Percentiles rank a stretch among this genome's conserved stretches.
Evolutionary conservation across 2,329 filamentous ascomycete genomes (phyloP).

Genomic region (Fusarium sp.): DNA sequence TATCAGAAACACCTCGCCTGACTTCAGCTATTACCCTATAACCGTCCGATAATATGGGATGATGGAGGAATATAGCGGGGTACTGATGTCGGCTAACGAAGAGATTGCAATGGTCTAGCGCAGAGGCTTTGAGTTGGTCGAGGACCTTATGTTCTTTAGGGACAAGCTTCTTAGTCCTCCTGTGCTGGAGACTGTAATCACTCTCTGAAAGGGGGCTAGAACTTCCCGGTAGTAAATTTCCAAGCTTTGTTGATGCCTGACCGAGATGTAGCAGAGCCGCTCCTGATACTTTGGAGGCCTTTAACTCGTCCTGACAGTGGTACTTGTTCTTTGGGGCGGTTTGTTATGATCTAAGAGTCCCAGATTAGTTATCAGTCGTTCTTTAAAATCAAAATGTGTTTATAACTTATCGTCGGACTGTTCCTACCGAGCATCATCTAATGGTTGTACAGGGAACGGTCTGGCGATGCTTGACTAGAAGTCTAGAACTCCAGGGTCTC

Average conservation of each 20-base stretch:
- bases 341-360: rapidly evolving
- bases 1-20: background rate
- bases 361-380: rapidly evolving
- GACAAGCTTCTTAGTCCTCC: background rate
- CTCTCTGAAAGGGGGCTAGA: background rate
- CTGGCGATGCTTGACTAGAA: background rate
- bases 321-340: rapidly evolving
- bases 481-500: background rate
- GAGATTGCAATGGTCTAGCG: background rate
- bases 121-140: background rate
- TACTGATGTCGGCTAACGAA: background rate
- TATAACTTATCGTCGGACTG: background rate
- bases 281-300: background rate
- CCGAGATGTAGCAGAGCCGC: background rate
- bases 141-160: background rate
- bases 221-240: background rate
- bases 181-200: background rate
- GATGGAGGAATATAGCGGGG: background rate
- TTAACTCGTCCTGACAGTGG: background rate
- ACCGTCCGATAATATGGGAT: background rate
- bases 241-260: background rate
- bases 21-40: background rate
- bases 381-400: background rate
- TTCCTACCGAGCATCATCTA: background rate
- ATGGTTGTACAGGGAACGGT: background rate